Conservation (phyloP, 352 stramenopile genomes). For the Blastocystis sp. region DNA sequence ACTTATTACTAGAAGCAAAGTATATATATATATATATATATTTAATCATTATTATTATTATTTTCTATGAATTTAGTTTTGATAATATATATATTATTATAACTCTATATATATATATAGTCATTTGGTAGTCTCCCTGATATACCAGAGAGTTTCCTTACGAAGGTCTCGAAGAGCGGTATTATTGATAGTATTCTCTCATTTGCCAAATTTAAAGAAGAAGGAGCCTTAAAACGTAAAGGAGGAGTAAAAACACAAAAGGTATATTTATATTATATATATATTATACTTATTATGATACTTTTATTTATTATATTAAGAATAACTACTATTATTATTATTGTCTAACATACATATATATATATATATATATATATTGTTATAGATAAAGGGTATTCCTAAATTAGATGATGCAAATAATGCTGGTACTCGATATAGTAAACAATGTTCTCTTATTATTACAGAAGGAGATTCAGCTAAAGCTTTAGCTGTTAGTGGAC, state of each 20-base stretch:
- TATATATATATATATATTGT: not conserved
- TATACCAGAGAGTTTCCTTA: constrained; percentile 47
- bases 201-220: constrained; percentile 71
- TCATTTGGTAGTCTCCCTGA: constrained; percentile 62
- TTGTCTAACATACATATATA: constrained; percentile 72
- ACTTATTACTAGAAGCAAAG: constrained; percentile 63
- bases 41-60: too few species aligned
- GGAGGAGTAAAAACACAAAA: constrained; percentile 64
- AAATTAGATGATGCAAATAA: constrained; percentile 93
- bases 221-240: constrained; percentile 63
- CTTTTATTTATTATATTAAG: constrained; percentile 77
- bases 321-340: constrained; percentile 88
- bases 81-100: constrained; percentile 51
- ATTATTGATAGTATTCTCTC: constrained; percentile 68
- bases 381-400: constrained; percentile 63
- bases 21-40: too few species aligned
- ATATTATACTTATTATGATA: too few species aligned
- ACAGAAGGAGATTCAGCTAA: constrained; percentile 96
- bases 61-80: too few species aligned
- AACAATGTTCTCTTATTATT: constrained; percentile 86
- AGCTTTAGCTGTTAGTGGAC: constrained; percentile 76
- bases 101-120: not conserved
- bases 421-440: constrained; percentile 59
- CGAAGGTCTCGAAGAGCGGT: constrained; percentile 48
- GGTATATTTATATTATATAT: constrained; percentile 55